Conservation (phyloP, 2,329 filamentous ascomycete genomes). For the Pseudogymnoascus sp. region DNA sequence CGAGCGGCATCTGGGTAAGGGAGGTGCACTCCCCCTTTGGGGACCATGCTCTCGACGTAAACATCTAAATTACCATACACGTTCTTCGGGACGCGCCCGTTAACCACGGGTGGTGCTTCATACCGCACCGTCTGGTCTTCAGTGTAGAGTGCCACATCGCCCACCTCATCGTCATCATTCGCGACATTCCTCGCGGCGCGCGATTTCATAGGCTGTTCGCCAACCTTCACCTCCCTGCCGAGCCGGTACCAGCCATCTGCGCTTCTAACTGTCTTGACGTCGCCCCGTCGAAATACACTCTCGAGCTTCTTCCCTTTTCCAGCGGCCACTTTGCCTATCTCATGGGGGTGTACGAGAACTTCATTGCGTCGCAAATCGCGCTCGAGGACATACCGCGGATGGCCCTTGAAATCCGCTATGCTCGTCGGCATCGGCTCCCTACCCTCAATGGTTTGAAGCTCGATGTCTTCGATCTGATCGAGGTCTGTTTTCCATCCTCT, state of each 20-base stretch:
- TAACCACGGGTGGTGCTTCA: slow-evolving; percentile 62
- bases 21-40: slow-evolving; percentile 70
- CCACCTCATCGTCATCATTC: slow-evolving; percentile 32
- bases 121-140: slow-evolving; percentile 64
- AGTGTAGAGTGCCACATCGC: slow-evolving; percentile 50
- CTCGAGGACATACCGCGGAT: slow-evolving; percentile 76
- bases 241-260: slow-evolving; percentile 86
- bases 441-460: slow-evolving; percentile 61
- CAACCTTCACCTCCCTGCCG: slow-evolving; percentile 67
- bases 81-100: slow-evolving; percentile 77
- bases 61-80: slow-evolving; percentile 90
- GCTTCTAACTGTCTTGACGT: slow-evolving; percentile 70
- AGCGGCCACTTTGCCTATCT: slow-evolving; percentile 69
- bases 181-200: slow-evolving; percentile 39
- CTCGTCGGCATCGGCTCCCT: slow-evolving; percentile 80
- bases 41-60: slow-evolving; percentile 88
- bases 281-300: slow-evolving; percentile 69
- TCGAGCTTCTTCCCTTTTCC: slow-evolving; percentile 48
- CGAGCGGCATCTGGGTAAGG: slow-evolving; percentile 48
- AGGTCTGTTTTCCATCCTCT: slow-evolving; percentile 46
- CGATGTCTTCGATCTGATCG: slow-evolving; percentile 76
- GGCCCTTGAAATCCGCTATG: slow-evolving; percentile 78
- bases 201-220: slow-evolving; percentile 77
- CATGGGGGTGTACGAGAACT: slow-evolving; percentile 56
- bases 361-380: slow-evolving; percentile 78